phyloP scores from a whole-genome alignment of 768 basidiomycete genomes.

The Xanthoconium stramineum region DNA sequence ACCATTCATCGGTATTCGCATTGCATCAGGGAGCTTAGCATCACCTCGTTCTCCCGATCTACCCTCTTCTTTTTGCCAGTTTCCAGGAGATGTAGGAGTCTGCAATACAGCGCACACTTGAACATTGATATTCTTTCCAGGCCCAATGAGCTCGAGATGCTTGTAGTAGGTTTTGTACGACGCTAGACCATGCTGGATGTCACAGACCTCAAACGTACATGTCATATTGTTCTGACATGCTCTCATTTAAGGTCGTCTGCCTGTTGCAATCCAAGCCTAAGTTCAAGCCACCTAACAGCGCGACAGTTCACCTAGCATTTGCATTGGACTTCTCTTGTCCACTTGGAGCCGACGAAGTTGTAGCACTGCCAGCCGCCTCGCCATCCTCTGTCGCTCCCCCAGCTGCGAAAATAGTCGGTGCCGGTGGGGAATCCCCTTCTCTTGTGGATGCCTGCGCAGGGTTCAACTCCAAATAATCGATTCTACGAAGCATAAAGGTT shows the following conservation, averaged over 20 bases:
- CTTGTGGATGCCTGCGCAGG: constrained; percentile 29
- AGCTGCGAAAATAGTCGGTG: constrained; percentile 12
- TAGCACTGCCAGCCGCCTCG: neutral
- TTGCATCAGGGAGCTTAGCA: too few relatives aligned
- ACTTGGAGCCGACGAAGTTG: neutral
- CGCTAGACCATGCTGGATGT: constrained; percentile 11
- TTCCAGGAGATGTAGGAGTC: constrained; percentile 57
- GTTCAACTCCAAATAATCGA: constrained; percentile 29
- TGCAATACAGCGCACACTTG: neutral
- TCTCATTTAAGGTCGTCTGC: neutral
- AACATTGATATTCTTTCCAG: constrained; percentile 24
- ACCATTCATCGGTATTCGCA: too few relatives aligned
- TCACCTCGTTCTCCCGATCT: too few relatives aligned
- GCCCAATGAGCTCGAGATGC: constrained; percentile 55
- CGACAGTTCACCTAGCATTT: too few relatives aligned
- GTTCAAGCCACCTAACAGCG: neutral
- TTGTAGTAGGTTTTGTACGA: constrained; percentile 29
- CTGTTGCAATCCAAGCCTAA: neutral
- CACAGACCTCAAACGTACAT: neutral
- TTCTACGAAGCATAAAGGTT: constrained; percentile 12
- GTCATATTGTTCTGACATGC: neutral
- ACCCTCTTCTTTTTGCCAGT: too few relatives aligned
- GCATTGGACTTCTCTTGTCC: neutral
- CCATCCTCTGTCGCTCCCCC: neutral
- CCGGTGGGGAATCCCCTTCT: constrained; percentile 24